Percentiles rank a stretch among this genome's conserved stretches.
These are phyloP conservation scores for Zasmidium angulare DNA, from an alignment of 2,329 filamentous ascomycete species.

Conservation along the genomic window DNA sequence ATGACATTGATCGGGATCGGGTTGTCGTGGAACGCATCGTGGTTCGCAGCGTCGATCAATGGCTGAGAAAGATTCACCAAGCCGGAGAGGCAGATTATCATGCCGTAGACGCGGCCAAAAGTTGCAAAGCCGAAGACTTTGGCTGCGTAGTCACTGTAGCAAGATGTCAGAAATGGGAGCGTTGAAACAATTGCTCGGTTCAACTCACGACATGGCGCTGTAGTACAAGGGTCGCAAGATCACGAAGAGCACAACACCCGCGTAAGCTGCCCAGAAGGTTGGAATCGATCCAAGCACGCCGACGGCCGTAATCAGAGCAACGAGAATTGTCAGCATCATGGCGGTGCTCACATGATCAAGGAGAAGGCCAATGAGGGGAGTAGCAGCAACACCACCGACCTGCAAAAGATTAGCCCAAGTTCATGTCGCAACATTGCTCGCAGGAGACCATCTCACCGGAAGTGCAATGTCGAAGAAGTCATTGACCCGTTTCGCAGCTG, in stretches of 20 bases:
- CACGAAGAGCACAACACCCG: conserved; percentile 75
- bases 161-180: not conserved
- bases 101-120: conserved; percentile 87
- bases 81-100: conserved; percentile 82
- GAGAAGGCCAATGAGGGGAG: conserved; percentile 81
- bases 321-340: conserved; percentile 68
- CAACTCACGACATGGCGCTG: conserved; percentile 66
- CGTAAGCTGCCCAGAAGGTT: conserved; percentile 69
- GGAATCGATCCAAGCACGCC: conserved; percentile 77
- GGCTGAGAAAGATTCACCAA: conserved; percentile 81
- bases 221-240: conserved; percentile 87
- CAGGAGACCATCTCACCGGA: conserved; percentile 48
- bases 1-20: conserved; percentile 75
- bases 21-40: conserved; percentile 68
- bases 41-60: conserved; percentile 73
- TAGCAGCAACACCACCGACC: conserved; percentile 73
- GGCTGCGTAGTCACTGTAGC: conserved; percentile 67
- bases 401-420: not conserved
- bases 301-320: conserved; percentile 69
- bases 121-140: conserved; percentile 95
- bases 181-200: not conserved
- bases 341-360: conserved; percentile 75
- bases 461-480: conserved; percentile 80
- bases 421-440: not conserved
- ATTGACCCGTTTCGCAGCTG: conserved; percentile 68